Base-by-base conservation (phyloP, 108 stramenopile species). In the Cyclotella baltica region DNA sequence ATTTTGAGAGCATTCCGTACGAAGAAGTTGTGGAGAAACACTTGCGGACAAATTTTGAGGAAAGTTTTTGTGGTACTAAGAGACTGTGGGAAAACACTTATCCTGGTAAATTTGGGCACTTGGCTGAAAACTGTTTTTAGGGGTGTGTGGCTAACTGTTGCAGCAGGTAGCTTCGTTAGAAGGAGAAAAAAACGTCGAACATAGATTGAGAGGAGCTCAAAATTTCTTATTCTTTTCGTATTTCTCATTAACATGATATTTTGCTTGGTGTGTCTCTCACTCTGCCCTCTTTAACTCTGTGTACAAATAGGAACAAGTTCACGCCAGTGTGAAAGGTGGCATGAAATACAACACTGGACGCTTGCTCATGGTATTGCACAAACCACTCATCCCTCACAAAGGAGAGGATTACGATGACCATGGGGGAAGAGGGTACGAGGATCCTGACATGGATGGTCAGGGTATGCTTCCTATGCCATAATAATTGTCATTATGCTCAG, bases 291-390 rank as follows among this genome's bases (percentile, higher is more conserved):
- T 46, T 31, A 20, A 10, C 57, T 40, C 57, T 20, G 35, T 57
- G 51, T 53, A 31, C n/a, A 72, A 30, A 31, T 20, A 81, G 80
- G 80, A 81, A 81, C 63, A 58, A 69, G 89, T 92, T 63, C 93
- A 94, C 46, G 91, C 91, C 66, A 90, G 89, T 55, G 91, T 94
- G 57, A 92, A 92, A 75, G 91, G 91, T 62, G 93, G 93, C 0
- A 94, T 92, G 90, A 92, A 92, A 73, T 94, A 94, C 86, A 94
- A 94, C 67, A 94, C 93, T 51, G 93, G 93, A 61, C 90, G 90
- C 36, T 84, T 94, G 33, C 77, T 94, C 34, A 94, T 94, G 93
- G 90, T 94, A 9, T 76, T 94, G 47, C 87, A 86, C 51, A 78
- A 89, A 73, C 90, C 93, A 11, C 88, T 91, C 62, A 63, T 81